These are phyloP conservation scores for Phalaenopsis aphrodite DNA, from an alignment of 106 monocot species.

Conservation along the genomic window DNA sequence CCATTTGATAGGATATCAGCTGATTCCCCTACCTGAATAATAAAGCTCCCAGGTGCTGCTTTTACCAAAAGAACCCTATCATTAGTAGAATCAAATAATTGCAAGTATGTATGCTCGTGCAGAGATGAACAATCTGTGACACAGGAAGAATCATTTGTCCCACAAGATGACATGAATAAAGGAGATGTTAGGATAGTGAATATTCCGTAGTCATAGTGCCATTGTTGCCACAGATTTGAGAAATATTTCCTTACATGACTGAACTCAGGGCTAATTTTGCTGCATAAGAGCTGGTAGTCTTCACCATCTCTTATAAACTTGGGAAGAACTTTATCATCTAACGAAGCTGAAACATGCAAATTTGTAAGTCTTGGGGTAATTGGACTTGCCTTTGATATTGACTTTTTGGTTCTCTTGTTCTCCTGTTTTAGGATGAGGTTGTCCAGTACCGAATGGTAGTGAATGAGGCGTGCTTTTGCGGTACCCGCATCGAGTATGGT, in stretches of 20 bases:
- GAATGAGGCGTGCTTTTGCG: slow-evolving; percentile 88
- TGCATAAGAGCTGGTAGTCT: background rate
- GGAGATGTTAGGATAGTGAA: slow-evolving; percentile 84
- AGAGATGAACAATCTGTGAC: slow-evolving; percentile 32
- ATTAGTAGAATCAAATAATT: slow-evolving; percentile 40
- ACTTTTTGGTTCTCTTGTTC: slow-evolving; percentile 24
- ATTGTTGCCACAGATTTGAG: slow-evolving; percentile 82
- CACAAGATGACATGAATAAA: slow-evolving; percentile 43
- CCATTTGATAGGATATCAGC: slow-evolving; percentile 80
- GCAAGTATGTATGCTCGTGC: slow-evolving; percentile 47
- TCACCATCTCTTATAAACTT: background rate
- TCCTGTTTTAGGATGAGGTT: slow-evolving; percentile 37
- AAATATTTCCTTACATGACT: slow-evolving; percentile 11
- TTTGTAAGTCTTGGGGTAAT: background rate
- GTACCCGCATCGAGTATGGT: slow-evolving; percentile 56
- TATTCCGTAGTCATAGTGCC: slow-evolving; percentile 97
- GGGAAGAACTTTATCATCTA: background rate
- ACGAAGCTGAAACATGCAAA: slow-evolving; percentile 6
- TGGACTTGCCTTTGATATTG: slow-evolving; percentile 7
- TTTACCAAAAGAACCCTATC: slow-evolving; percentile 55
- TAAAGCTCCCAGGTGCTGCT: slow-evolving; percentile 58
- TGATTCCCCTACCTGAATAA: slow-evolving; percentile 82
- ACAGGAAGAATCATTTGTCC: slow-evolving; percentile 12
- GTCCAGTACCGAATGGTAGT: slow-evolving; percentile 73
- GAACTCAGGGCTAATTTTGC: slow-evolving; percentile 4